Evolutionary conservation across 2,329 filamentous ascomycete genomes (phyloP).

Genomic region (Fusarium transvaalense): DNA sequence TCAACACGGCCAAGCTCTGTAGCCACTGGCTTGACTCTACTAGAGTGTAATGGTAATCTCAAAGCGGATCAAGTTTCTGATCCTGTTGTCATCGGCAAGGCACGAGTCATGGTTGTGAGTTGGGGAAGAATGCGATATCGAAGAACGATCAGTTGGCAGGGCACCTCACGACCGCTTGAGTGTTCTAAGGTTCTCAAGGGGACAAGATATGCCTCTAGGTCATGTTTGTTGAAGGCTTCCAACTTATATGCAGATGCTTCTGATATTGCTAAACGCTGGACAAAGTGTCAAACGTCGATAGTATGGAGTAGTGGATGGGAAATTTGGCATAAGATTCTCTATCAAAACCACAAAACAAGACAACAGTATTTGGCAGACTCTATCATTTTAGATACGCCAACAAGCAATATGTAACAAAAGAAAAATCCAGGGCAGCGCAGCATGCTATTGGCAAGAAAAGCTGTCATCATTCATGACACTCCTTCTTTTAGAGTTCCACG

Average conservation of each 20-base stretch:
- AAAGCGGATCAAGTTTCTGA: not conserved
- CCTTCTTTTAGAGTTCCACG: conserved; percentile 53
- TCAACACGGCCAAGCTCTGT: not conserved
- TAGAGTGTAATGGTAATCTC: not conserved
- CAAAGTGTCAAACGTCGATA: not conserved
- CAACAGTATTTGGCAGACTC: not conserved
- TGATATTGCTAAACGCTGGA: too few relatives aligned
- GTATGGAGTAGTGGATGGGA: too few relatives aligned
- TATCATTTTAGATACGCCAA: not conserved
- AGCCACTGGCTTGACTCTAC: conserved; percentile 1
- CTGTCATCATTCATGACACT: not conserved
- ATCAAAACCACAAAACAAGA: not conserved
- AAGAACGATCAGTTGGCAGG: not conserved
- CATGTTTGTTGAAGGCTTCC: too few relatives aligned
- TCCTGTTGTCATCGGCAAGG: not conserved
- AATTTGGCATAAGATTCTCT: not conserved
- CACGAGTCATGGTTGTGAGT: not conserved
- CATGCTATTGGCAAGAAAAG: not conserved
- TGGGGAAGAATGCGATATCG: not conserved
- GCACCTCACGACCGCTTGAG: not conserved
- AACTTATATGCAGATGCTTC: too few relatives aligned
- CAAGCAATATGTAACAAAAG: not conserved
- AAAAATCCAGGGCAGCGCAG: not conserved
- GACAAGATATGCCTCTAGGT: not conserved
- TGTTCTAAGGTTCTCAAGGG: not conserved